These are phyloP conservation scores for Didymella pomorum DNA, from an alignment of 2,329 filamentous ascomycete genomes.

Conservation along the genomic window DNA sequence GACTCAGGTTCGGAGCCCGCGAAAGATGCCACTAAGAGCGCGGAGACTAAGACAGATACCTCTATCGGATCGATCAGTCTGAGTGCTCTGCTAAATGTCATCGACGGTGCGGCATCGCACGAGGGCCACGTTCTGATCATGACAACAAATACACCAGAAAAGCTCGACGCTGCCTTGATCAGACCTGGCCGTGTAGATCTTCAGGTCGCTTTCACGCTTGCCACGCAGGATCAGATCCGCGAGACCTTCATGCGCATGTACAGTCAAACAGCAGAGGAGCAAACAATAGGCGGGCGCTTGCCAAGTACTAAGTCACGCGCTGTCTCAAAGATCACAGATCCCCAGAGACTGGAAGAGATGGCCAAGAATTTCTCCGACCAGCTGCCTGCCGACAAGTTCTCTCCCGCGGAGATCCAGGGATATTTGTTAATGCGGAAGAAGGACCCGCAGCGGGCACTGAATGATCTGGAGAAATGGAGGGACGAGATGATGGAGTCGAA, in stretches of 20 bases:
- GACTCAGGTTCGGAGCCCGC: not conserved
- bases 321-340: slow-evolving; percentile 2
- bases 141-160: slow-evolving; percentile 80
- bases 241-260: slow-evolving; percentile 56
- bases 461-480: slow-evolving; percentile 54
- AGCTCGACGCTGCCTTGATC: slow-evolving; percentile 76
- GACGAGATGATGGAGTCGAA: slow-evolving; percentile 13
- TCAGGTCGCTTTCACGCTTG: slow-evolving; percentile 67
- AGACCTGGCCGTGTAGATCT: slow-evolving; percentile 76
- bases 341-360: slow-evolving; percentile 34
- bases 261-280: slow-evolving; percentile 14
- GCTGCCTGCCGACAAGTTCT: slow-evolving; percentile 58
- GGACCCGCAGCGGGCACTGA: slow-evolving; percentile 57
- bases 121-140: slow-evolving; percentile 82
- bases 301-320: not conserved
- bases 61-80: slow-evolving; percentile 66
- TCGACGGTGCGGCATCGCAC: slow-evolving; percentile 81
- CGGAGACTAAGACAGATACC: not conserved
- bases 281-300: not conserved
- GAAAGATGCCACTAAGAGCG: not conserved
- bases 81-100: slow-evolving; percentile 80
- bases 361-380: slow-evolving; percentile 55
- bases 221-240: slow-evolving; percentile 51
- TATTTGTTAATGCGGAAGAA: slow-evolving; percentile 62
- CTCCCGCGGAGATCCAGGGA: slow-evolving; percentile 62